A percentile compares a stretch with the other conserved stretches of the same genome.
These are phyloP conservation scores for Centella asiatica DNA, from an alignment of 129 eudicot species.

Conservation along the genomic window DNA sequence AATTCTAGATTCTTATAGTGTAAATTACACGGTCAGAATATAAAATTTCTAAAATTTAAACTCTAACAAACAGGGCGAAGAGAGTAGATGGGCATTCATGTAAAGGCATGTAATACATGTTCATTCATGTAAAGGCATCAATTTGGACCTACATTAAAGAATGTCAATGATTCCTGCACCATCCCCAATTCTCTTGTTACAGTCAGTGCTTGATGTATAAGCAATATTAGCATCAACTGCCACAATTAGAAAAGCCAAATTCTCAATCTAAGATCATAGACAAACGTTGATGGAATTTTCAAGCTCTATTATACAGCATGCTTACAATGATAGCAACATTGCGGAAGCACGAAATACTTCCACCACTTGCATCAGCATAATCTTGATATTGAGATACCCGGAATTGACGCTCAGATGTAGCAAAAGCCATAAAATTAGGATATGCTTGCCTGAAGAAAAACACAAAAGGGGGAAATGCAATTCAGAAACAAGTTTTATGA, in stretches of 20 bases:
- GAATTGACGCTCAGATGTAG: slow-evolving; percentile 61
- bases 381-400: slow-evolving; percentile 72
- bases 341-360: slow-evolving; percentile 54
- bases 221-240: slow-evolving; percentile 69
- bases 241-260: slow-evolving; percentile 11
- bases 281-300: too few relatives aligned
- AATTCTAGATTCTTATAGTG: too few relatives aligned
- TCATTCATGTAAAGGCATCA: neutral
- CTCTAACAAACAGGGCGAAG: too few relatives aligned
- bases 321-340: slow-evolving; percentile 53
- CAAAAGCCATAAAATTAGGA: slow-evolving; percentile 51
- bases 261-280: neutral
- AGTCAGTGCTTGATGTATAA: slow-evolving; percentile 55
- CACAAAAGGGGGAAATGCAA: neutral
- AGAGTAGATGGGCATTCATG: too few relatives aligned
- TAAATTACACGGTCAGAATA: too few relatives aligned
- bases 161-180: slow-evolving; percentile 42
- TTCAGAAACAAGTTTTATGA: neutral
- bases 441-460: slow-evolving; percentile 46
- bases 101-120: too few relatives aligned
- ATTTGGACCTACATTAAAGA: slow-evolving; percentile 41
- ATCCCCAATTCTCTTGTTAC: slow-evolving; percentile 54
- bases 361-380: slow-evolving; percentile 47
- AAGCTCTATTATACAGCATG: neutral
- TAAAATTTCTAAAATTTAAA: too few relatives aligned